A percentile compares a stretch with the other conserved stretches of the same genome.
Evolutionary conservation across 2,329 filamentous ascomycete genomes (phyloP).

Genomic region (Colletotrichum chlorophyti): DNA sequence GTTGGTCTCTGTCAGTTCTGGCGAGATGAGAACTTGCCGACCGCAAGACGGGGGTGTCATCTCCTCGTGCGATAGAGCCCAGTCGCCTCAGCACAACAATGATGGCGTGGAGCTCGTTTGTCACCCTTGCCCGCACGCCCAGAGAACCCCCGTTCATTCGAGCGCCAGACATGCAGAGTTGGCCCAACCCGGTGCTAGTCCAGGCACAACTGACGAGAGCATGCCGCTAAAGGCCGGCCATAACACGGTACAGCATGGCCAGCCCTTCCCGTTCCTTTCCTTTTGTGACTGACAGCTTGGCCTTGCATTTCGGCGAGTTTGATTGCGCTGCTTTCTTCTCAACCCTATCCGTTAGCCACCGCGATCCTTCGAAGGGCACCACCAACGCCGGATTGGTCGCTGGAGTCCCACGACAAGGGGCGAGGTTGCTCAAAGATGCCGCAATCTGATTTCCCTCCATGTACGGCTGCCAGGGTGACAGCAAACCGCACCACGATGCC

Average conservation of each 20-base stretch:
- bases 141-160: background rate
- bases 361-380: background rate
- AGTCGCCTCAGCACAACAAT: background rate
- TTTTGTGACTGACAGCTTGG: no score
- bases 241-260: background rate
- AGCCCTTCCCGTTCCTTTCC: background rate
- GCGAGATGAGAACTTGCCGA: no score
- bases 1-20: no score
- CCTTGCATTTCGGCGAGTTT: background rate
- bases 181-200: background rate
- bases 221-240: constrained; percentile 1
- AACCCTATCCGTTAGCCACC: background rate
- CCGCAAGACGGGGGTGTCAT: no score
- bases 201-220: background rate
- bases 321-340: background rate
- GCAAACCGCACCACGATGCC: background rate
- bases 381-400: background rate
- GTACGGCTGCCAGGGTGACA: background rate
- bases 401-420: background rate
- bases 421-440: background rate
- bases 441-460: background rate
- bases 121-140: background rate
- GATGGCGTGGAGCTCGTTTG: background rate
- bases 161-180: background rate
- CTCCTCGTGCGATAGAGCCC: no score